These are phyloP conservation scores for Rossbeevera mucosa DNA, from an alignment of 768 basidiomycete species.

Conservation along the genomic window DNA sequence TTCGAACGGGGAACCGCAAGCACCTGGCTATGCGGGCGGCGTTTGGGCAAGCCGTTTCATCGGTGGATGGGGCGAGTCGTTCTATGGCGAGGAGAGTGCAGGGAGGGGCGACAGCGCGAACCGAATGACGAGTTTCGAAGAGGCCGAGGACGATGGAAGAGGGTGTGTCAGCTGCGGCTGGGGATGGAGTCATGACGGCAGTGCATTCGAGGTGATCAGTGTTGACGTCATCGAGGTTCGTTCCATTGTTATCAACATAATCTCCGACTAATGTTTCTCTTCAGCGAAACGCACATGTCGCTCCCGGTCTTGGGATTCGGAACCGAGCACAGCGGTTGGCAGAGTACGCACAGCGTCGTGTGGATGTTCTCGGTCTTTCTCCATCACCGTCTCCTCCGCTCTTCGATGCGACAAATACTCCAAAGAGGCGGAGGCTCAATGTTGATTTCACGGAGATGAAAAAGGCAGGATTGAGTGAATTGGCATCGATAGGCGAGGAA, in stretches of 20 bases:
- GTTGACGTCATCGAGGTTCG: conserved; percentile 63
- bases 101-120: conserved; percentile 24
- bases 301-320: conserved; percentile 50
- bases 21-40: conserved; percentile 26
- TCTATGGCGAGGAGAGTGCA: conserved; percentile 29
- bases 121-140: conserved; percentile 31
- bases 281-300: conserved; percentile 51
- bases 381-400: conserved; percentile 27
- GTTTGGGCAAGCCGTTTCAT: conserved; percentile 37
- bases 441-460: conserved; percentile 22
- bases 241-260: conserved; percentile 7
- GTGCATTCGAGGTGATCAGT: conserved; percentile 65
- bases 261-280: conserved; percentile 2
- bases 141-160: conserved; percentile 54
- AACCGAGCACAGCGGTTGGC: conserved; percentile 63
- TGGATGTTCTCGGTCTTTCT: conserved; percentile 37
- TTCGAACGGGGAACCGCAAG: conserved; percentile 23
- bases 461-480: conserved; percentile 21
- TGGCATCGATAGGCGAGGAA: conserved; percentile 31
- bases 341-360: conserved; percentile 62
- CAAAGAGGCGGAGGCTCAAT: conserved; percentile 24
- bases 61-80: conserved; percentile 38
- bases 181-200: conserved; percentile 78
- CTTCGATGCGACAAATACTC: conserved; percentile 33
- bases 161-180: conserved; percentile 63